Evolutionary conservation across 2,329 filamentous ascomycete genomes (phyloP), one percentile per base, ranked within the genome.

Genomic region (Cercospora janseana): DNA sequence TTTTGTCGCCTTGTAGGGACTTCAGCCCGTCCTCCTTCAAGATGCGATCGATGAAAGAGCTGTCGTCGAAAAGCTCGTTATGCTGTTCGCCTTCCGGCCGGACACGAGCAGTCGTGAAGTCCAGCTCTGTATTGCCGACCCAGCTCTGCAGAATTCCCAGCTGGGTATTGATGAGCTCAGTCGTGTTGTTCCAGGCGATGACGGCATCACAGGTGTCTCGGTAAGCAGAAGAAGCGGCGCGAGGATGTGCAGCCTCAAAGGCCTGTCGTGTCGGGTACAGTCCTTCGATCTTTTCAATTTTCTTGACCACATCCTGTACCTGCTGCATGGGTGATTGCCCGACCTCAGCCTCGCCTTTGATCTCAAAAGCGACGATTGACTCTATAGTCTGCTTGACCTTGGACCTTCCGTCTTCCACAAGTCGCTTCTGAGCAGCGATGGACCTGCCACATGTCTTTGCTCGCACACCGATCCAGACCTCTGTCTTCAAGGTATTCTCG

Each of bases 151-250:
- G 71, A 57, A 97, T 91, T 10, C 84, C 83, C 52, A 98, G 80
- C 69, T 98, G 88, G 2, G 88, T 95, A 68, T 94, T 95, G 76
- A 98, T 97, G 65, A 95, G 83, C 66, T 92, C 85, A 24, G 91
- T 96, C 44, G 91, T 96, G 70, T 97, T 98, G 75, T 95, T 86
- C 93, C 93, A 98, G 3, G 92, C 85, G 55, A 95, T 83, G 58
- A 98, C 86, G 41, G 92, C 86, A 66, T 95, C 87, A 63, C 87
- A 93, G 21, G 89, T 89, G 55, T 91, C 85, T 55, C 80, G 78
- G 71, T 91, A 98, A 23, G 84, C 79, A 23, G 81, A 77, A 1
- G 90, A 94, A 21, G 81, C 83, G 45, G 88, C 87, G 31, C 85
- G 75, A 18, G 88, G 86, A 66, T 96, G 87, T 16, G 86, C 86